Base-by-base conservation (phyloP, 805 yeast genomes). In the Starmera amethionina region DNA sequence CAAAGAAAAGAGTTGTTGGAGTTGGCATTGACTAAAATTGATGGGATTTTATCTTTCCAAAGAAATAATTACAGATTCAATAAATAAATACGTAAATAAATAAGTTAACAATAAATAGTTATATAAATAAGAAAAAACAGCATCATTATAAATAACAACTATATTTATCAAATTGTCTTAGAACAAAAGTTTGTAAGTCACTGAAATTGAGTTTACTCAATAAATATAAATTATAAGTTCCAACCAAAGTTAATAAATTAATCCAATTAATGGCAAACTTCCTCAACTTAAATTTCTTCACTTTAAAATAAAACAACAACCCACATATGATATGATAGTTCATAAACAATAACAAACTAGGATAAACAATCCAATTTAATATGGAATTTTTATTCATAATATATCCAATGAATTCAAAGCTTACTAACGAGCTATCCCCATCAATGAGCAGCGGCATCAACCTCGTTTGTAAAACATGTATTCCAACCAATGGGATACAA, bases 1-100 rank as follows among this genome's bases (percentile, higher is more conserved):
- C 90, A 87, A 60, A 76, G 97, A 37, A 93, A 90, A 58, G 96
- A 88, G 52, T 63, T 88, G 41, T 69, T 94, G 40, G 95, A 87
- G 48, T 63, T 83, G 38, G 98, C 97, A 0, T 58, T 89, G 51
- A 72, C 69, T 43, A 90, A 85, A 64, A 88, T 93, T 41, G 96
- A 90, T 46, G 66, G 68, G 0, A 63, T 67, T 22, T 47, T 67
- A 37, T 64, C 68, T 5, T 65, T 65, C 46, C 59, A 55, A 43
- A 45, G 58, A 34, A 52, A 40, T 39, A 55, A 46, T 11, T 29
- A 29, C 7, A 29, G n/a, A 6, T 29, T 12, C 8, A 29, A 29
- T 29, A 29, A 16, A 16, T 16, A 16, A 16, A 16, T 16, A 27
- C 10, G 7, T 27, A 9, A 9, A 29, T 12, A 12, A 12, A 16